These are phyloP conservation scores for Tetraselmis striata DNA, from an alignment of 139 green algal genomes.

Conservation along the genomic window DNA sequence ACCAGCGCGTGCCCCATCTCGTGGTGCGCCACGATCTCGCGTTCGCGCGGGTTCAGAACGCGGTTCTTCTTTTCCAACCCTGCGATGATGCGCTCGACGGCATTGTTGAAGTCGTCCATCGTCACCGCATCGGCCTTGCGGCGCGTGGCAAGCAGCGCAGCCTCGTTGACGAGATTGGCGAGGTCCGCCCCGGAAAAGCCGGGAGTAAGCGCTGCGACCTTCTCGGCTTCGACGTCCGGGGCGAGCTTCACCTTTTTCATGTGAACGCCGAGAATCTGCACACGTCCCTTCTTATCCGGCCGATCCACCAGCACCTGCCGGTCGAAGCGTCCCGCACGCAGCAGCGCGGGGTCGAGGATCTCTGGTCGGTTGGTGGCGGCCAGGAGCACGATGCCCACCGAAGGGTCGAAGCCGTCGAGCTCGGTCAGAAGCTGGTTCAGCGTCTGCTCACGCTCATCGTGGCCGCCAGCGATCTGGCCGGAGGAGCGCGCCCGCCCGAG, in stretches of 20 bases:
- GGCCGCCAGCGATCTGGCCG: slow-evolving; percentile 84
- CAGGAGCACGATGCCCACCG: slow-evolving; percentile 52
- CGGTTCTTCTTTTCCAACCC: neutral
- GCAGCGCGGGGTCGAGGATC: slow-evolving; percentile 45
- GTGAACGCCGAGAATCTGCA: neutral
- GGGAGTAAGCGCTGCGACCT: slow-evolving; percentile 27
- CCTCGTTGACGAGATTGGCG: slow-evolving; percentile 66
- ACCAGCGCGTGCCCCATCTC: slow-evolving; percentile 82
- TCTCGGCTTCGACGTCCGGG: slow-evolving; percentile 12
- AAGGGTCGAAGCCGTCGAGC: slow-evolving; percentile 95
- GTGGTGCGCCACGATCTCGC: neutral
- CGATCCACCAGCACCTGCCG: slow-evolving; percentile 47
- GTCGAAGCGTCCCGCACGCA: slow-evolving; percentile 23
- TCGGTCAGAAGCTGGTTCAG: slow-evolving; percentile 74
- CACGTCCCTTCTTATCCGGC: slow-evolving; percentile 7
- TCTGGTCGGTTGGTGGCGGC: slow-evolving; percentile 55
- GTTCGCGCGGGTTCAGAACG: too few relatives aligned
- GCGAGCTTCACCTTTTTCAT: neutral
- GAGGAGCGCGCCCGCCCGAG: slow-evolving; percentile 45
- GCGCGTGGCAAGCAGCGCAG: slow-evolving; percentile 52
- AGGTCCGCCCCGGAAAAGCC: slow-evolving; percentile 69
- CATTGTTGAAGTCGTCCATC: too few relatives aligned
- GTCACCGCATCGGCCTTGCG: neutral
- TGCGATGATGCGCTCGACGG: too few relatives aligned
- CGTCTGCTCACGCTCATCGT: slow-evolving; percentile 99